Evolutionary conservation across 1,139 yeast genomes (phyloP), one percentile per base, ranked within the genome.

Genomic region (Geotrichum australiense): DNA sequence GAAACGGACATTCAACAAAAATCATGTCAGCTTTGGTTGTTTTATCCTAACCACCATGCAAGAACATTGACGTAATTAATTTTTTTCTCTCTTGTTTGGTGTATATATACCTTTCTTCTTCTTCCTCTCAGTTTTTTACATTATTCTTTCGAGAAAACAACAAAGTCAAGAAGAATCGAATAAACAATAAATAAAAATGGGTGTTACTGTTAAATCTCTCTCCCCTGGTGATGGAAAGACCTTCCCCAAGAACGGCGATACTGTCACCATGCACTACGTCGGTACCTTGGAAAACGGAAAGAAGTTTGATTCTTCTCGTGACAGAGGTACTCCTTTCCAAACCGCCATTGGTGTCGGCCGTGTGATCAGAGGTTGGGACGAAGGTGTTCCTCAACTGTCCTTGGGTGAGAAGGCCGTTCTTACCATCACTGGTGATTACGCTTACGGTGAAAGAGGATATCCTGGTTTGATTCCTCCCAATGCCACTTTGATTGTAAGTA

Each of bases 401-500:
- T 74, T 87, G 46, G 97, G 97, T 54, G 86, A 93, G 66, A 81
- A 81, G 70, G 94, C 96, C 44, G 75, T 82, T 62, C 71, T 91
- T 62, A 86, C 93, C 56, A 86, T 89, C 57, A 93, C 96, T 55
- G 91, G 95, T 49, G 80, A 82, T 57, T 82, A 85, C 66, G 98
- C 94, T 52, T 91, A 91, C 67, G 96, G 96, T 50, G 73, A 76
- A 51, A 80, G 94, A 66, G 97, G 96, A 38, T 85, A 84, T 78
- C 96, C 96, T 51, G 94, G 95, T 53, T 72, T 85, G 59, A 91
- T 91, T 61, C 97, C 97, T 52, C 95, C 96, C 54, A 85, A 86
- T 64, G 93, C 96, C 49, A 87, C 96, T 52, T 75, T 91, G 66
- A 69, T 85, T 55, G 41, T 43, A 39, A 31, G 41, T 37, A 10